Conservation (phyloP, 441 rosid species). For the Corymbia calophylla region DNA sequence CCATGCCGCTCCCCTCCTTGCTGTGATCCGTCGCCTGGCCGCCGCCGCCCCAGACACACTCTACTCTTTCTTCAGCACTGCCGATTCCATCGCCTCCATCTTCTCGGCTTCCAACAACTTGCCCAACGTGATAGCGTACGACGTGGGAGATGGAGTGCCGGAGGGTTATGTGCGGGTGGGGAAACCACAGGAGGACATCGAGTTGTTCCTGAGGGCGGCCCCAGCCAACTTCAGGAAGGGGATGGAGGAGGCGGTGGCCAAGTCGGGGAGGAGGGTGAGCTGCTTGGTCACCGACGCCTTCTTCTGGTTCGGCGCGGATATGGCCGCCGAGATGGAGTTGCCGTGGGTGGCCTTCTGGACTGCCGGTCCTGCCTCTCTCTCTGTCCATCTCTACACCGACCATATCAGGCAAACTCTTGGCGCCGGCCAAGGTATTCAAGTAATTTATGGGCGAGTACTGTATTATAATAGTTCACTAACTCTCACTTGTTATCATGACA, state of each 20-base stretch:
- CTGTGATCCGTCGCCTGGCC: not conserved
- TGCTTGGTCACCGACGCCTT: constrained; percentile 2
- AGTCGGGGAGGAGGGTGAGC: not conserved
- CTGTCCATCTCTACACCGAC: not conserved
- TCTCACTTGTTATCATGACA: not conserved
- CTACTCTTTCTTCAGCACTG: constrained; percentile 1
- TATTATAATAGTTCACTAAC: not conserved
- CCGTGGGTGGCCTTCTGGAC: constrained; percentile 4
- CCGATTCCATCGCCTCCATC: not conserved
- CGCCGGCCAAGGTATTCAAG: not conserved
- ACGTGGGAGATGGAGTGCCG: not conserved
- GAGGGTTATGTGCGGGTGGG: not conserved
- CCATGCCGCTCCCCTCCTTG: not conserved
- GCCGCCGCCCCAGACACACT: not conserved
- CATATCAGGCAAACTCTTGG: not conserved
- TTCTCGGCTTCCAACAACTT: not conserved
- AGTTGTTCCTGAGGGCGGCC: not conserved
- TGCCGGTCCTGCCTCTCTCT: not conserved
- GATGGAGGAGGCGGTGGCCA: not conserved
- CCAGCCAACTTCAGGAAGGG: not conserved
- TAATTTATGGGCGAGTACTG: not conserved
- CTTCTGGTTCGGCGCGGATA: not conserved
- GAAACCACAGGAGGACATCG: not conserved
- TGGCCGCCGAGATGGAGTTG: not conserved
- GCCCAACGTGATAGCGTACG: not conserved